These are phyloP conservation scores for Cladobotryum protrusum DNA, from an alignment of 2,329 filamentous ascomycete species.

Conservation along the genomic window DNA sequence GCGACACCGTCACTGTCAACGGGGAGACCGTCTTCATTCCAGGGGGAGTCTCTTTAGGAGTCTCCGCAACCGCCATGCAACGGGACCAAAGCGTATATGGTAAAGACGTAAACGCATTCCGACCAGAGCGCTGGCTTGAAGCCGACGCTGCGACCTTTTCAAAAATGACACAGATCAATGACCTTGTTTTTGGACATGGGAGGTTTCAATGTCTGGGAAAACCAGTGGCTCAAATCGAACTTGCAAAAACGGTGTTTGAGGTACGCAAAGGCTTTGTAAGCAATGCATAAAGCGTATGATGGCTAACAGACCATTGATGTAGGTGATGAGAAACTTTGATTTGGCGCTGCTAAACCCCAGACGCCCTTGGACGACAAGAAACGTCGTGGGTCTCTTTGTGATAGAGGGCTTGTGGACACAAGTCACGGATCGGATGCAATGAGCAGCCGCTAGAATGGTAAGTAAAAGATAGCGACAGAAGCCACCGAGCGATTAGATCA, in stretches of 20 bases:
- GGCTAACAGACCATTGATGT: too few relatives aligned
- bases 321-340: too few relatives aligned
- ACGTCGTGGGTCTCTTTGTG: too few relatives aligned
- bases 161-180: constrained; percentile 28
- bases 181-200: constrained; percentile 34
- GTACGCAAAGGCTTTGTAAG: constrained; percentile 19
- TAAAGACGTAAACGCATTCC: constrained; percentile 25
- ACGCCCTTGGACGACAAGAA: too few relatives aligned
- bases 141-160: constrained; percentile 21
- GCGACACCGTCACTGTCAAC: constrained; percentile 23
- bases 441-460: too few relatives aligned
- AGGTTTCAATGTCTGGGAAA: constrained; percentile 34
- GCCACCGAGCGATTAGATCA: too few relatives aligned
- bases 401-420: too few relatives aligned
- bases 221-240: constrained; percentile 31
- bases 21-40: constrained; percentile 34
- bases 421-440: too few relatives aligned
- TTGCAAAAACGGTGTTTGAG: constrained; percentile 36
- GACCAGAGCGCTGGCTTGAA: constrained; percentile 34
- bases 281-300: too few relatives aligned
- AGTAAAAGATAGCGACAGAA: too few relatives aligned
- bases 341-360: too few relatives aligned
- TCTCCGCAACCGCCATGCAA: constrained; percentile 26
- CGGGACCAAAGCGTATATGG: constrained; percentile 28
- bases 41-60: constrained; percentile 25